Evolutionary conservation across 805 yeast genomes (phyloP).

Genomic region (Ogataea henricii): DNA sequence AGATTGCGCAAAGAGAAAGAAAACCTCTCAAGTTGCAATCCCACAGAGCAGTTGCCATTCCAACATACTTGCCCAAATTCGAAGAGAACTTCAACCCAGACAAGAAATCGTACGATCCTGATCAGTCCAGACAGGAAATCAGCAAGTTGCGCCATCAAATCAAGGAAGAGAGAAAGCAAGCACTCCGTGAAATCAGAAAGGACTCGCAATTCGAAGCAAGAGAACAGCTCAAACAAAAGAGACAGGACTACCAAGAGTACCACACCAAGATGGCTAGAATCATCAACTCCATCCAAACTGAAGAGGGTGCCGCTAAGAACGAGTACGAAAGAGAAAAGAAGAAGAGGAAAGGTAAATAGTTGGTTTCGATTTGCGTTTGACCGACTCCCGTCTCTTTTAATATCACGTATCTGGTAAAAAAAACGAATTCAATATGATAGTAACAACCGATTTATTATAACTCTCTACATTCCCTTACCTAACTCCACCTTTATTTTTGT

Average conservation of each 20-base stretch:
- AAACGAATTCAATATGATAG: no score
- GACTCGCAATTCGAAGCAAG: slow-evolving; percentile 87
- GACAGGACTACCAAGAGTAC: slow-evolving; percentile 71
- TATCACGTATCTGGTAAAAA: no score
- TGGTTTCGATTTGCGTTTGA: neutral
- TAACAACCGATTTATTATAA: no score
- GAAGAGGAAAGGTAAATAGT: slow-evolving; percentile 50
- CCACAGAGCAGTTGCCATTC: slow-evolving; percentile 82
- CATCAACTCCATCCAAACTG: slow-evolving; percentile 83
- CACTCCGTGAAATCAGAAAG: slow-evolving; percentile 86
- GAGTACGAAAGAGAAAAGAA: slow-evolving; percentile 85
- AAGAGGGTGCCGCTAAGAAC: slow-evolving; percentile 94
- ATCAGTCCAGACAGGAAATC: slow-evolving; percentile 78
- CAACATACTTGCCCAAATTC: slow-evolving; percentile 84
- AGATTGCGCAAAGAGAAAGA: slow-evolving; percentile 51
- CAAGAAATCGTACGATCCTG: slow-evolving; percentile 85
- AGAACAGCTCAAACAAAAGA: slow-evolving; percentile 78
- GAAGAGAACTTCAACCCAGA: slow-evolving; percentile 97
- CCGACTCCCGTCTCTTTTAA: no score
- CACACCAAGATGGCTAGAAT: slow-evolving; percentile 89
- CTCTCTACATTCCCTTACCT: slow-evolving; percentile 6
- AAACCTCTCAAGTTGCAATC: slow-evolving; percentile 77
- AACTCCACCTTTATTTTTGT: slow-evolving; percentile 47
- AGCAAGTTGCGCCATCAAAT: slow-evolving; percentile 79
- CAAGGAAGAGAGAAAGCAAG: slow-evolving; percentile 89